Base-by-base conservation (phyloP, 768 basidiomycete genomes). In the Psilocybe subaeruginosa region DNA sequence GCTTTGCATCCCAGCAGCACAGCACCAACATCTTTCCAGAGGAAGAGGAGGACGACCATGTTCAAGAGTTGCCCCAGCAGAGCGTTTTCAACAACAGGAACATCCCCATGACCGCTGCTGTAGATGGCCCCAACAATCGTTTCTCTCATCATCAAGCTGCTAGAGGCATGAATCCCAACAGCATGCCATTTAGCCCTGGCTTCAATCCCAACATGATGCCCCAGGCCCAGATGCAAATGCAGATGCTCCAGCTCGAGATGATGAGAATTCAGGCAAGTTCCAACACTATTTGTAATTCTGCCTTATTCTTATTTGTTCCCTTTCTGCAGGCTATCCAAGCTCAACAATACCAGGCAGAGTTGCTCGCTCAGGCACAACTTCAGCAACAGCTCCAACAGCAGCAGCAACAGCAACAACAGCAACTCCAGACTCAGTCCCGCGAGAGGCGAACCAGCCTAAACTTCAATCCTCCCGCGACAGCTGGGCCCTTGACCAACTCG, bases 191-290 rank as follows among this genome's bases (percentile, higher is more conserved):
- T 73, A 85, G 74, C 54, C 80, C 78, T 48, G 78, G 81, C 29
- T 82, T 84, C 69, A 77, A 80, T 47, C 71, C 80, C 45, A 78
- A 78, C 62, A 62, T 77, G 63, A 76, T 80, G 69, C 73, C 77
- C 45, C 86, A 83, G 64, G 68, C 77, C 48, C 72, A 75, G 33
- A 78, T 91, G 58, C 92, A 93, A 76, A 81, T 93, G 82, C 92
- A 94, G 77, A 80, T 93, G 81, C 84, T 93, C 77, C 93, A 94
- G 70, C 78, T 94, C 59, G 92, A 94, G 77, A 83, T 94, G 66
- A 74, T 92, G 71, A 85, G 84, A 71, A 83, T 94, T 63, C 92
- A 93, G 89, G 92, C 89, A 61, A 52, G 82, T 75, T 43, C 33
- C 43, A 45, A 16, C 62, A 41, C 58, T 33, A 16, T 14, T 58